phyloP scores from a whole-genome alignment of 1,284 basidiomycete genomes.

The Cerrena zonata region DNA sequence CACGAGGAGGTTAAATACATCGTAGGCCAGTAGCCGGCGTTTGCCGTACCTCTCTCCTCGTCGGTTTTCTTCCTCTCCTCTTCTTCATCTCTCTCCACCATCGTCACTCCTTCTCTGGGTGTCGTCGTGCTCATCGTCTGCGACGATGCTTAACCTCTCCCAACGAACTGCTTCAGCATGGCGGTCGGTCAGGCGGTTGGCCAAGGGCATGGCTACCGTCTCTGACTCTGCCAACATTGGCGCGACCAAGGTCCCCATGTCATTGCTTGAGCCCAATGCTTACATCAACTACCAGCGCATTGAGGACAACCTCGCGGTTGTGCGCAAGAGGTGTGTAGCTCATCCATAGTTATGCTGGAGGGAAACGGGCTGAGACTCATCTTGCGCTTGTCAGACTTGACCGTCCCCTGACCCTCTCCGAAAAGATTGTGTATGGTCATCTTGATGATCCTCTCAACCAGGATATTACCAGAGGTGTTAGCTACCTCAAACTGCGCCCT shows the following conservation, averaged over 20 bases:
- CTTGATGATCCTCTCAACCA: constrained; percentile 89
- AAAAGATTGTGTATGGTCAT: constrained; percentile 99
- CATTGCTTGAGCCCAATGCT: constrained; percentile 76
- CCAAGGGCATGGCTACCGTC: constrained; percentile 75
- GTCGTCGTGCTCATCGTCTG: constrained; percentile 16
- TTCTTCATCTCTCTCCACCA: constrained; percentile 13
- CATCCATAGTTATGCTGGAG: neutral
- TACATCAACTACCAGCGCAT: constrained; percentile 98
- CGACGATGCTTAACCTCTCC: constrained; percentile 67
- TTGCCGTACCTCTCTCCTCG: constrained; percentile 1
- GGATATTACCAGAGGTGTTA: constrained; percentile 82
- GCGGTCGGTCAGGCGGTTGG: constrained; percentile 53
- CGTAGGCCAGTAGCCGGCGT: neutral
- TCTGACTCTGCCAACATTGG: constrained; percentile 65
- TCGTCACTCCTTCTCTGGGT: constrained; percentile 25
- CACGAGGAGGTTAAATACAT: constrained; percentile 10
- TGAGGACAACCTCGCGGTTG: constrained; percentile 86
- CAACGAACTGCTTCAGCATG: constrained; percentile 54
- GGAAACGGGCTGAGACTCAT: constrained; percentile 9
- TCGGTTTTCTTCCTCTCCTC: constrained; percentile 9
- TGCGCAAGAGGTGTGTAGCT: constrained; percentile 67
- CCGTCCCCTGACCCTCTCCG: constrained; percentile 90
- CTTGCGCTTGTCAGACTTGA: constrained; percentile 59
- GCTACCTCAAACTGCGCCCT: constrained; percentile 92
- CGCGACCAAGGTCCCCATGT: constrained; percentile 91